Evolutionary conservation across 2,329 filamentous ascomycete genomes (phyloP), one percentile per base, ranked within the genome.

Genomic region (Coniochaeta hoffmannii): DNA sequence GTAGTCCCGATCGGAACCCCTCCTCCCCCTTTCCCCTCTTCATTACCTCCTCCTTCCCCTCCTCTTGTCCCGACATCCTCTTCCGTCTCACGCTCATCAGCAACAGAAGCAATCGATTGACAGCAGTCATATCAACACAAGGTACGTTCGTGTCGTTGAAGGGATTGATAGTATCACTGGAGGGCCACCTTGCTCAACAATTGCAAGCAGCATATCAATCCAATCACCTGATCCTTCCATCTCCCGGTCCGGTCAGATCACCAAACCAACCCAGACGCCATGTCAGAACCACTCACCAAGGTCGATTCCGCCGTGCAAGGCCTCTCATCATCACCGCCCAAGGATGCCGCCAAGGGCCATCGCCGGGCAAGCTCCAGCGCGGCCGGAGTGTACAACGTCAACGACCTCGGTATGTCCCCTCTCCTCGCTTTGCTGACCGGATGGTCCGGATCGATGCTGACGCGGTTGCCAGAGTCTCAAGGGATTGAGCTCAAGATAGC

Each of bases 271-370:
- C 60, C 63, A 60, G 50, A 56, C 30, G 71, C 59, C 66, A 73
- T 74, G 69, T 67, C 75, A 60, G 75, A 76, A 71, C 82, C 87
- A 66, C 83, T 96, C 70, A 81, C 82, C 74, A 96, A 95, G 79
- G 85, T 96, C 77, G 92, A 97, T 75, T 96, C 92, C 58, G 90
- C 90, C 77, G 85, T 95, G 68, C 86, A 90, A 69, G 89, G 90
- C 73, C 73, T 92, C 65, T 81, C 83, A 62, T 80, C 82, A 65
- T 86, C 85, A 57, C 81, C 87, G 32, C 77, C 81, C 57, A 82
- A 86, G 69, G 86, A 90, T 61, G 76, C 78, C 65, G 82, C 82
- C 70, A 82, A 81, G 68, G 74, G 74, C 61, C 81, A 87, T 68
- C 81, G 86, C 64, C 83, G 90, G 74, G 76, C 79, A 60, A 91